Base-by-base conservation (phyloP, 106 monocot genomes). In the Dioscorea alata region DNA sequence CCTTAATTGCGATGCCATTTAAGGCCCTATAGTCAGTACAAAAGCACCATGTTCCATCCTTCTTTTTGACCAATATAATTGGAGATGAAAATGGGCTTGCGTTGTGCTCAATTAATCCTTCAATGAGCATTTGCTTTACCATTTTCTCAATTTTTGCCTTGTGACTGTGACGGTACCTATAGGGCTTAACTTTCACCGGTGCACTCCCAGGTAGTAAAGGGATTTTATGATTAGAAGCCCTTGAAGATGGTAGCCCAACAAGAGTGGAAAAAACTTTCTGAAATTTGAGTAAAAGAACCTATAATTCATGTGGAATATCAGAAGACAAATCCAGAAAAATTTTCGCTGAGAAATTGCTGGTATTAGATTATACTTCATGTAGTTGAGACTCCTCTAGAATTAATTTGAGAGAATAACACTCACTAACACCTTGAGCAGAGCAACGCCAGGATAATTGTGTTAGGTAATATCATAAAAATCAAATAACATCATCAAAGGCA, bases 51-150 rank as follows among this genome's bases (percentile, higher is more conserved):
- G 56, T 32, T 12, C 57, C 32, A 32, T 69, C 12, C 16, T 34
- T 57, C 32, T 69, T 69, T 33, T 69, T 69, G 9, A 57, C 31
- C 10, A 69, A 19, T 10, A 69, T 17, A 8, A 69, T 57, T 2
- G 56, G 69, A 19, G 69, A 69, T 2, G 57, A 50, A 13, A 52
- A 68, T 13, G 51, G 13, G 4, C 21, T 50, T 4, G 13, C 9
- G 50, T 23, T 68, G 9, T 18, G 4, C 13, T 51, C 13, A 9
- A 68, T 68, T 2, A 68, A 24, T 10, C 68, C 50, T 15, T 15
- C 0, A 9, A 0, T 0, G 1, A 52, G 16, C 68, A 68, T 68
- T 28, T 68, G 21, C 14, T 6, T 5, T 17, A 68, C 52, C 25
- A 28, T 49, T 17, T 12, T 20, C 5, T 68, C 51, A 5, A 68